These are phyloP conservation scores for Ogataea chonburiensis DNA, from an alignment of 805 yeast genomes.

Conservation along the genomic window DNA sequence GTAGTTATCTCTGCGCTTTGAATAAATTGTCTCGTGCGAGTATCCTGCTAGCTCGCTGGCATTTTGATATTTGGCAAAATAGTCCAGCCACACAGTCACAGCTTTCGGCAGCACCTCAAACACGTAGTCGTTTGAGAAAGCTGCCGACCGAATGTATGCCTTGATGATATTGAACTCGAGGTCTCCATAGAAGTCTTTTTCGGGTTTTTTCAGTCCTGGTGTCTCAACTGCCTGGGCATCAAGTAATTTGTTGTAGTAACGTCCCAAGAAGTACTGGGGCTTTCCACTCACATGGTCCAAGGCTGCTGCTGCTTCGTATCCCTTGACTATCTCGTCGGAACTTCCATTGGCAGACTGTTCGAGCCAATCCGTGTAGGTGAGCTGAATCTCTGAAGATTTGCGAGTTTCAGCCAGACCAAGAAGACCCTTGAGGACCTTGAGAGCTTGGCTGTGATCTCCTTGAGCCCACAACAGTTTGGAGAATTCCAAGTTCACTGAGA, in stretches of 20 bases:
- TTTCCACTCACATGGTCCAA: constrained; percentile 59
- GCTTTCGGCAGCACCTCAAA: constrained; percentile 87
- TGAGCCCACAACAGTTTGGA: constrained; percentile 85
- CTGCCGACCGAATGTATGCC: constrained; percentile 57
- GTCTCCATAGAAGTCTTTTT: constrained; percentile 43
- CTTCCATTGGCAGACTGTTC: constrained; percentile 83
- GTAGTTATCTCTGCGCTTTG: constrained; percentile 38
- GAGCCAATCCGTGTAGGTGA: constrained; percentile 85
- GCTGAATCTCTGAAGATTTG: constrained; percentile 44
- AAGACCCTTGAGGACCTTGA: constrained; percentile 55
- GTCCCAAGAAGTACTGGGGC: constrained; percentile 77
- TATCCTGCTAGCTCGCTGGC: constrained; percentile 27
- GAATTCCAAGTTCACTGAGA: constrained; percentile 62
- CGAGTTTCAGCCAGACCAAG: constrained; percentile 16
- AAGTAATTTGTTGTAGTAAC: constrained; percentile 71
- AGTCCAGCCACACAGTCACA: constrained; percentile 90
- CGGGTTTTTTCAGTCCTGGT: constrained; percentile 29
- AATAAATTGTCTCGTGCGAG: constrained; percentile 25
- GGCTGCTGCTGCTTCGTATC: constrained; percentile 59
- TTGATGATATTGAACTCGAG: constrained; percentile 55
- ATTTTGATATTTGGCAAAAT: constrained; percentile 42
- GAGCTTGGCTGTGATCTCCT: constrained; percentile 84
- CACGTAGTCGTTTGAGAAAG: constrained; percentile 61
- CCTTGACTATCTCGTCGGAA: constrained; percentile 66
- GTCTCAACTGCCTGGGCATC: constrained; percentile 52